Conservation (phyloP, 2,329 filamentous ascomycete genomes). For the Fusarium sublunatum region DNA sequence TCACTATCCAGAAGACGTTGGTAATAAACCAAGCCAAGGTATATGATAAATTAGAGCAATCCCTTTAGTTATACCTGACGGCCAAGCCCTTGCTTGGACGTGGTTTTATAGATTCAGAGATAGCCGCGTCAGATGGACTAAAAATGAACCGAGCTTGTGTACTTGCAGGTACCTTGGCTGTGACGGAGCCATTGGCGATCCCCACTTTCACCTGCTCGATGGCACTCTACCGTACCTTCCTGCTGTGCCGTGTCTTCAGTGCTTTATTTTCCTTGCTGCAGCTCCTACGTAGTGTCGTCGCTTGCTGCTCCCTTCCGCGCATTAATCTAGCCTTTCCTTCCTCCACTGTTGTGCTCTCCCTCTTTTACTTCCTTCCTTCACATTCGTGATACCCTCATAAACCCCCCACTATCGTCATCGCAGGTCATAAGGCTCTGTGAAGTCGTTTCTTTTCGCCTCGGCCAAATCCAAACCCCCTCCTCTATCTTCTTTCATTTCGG, state of each 20-base stretch:
- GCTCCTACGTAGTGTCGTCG: conserved; percentile 29
- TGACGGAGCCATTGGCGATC: conserved; percentile 2
- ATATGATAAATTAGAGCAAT: neutral
- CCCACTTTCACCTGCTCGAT: conserved; percentile 16
- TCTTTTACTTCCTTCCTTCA: conserved; percentile 24
- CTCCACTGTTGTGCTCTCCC: conserved; percentile 22
- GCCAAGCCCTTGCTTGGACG: neutral
- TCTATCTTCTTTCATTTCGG: conserved; percentile 13
- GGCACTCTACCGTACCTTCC: conserved; percentile 10
- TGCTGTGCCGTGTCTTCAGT: conserved; percentile 25
- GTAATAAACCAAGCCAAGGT: neutral
- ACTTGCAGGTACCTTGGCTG: conserved; percentile 22
- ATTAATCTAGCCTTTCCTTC: conserved; percentile 33
- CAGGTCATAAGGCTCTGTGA: conserved; percentile 12
- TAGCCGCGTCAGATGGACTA: conserved; percentile 10
- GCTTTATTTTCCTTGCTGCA: conserved; percentile 24
- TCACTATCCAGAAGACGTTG: neutral
- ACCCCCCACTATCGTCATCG: conserved; percentile 24
- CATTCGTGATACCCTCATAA: conserved; percentile 38
- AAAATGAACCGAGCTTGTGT: conserved; percentile 12
- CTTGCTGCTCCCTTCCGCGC: conserved; percentile 27
- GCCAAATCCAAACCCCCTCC: conserved; percentile 11
- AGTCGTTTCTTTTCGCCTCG: conserved; percentile 17
- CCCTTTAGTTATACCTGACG: neutral
- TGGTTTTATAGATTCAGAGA: neutral